These are phyloP conservation scores for Xylogone sp. DNA, from an alignment of 2,329 filamentous ascomycete species.

Conservation along the genomic window DNA sequence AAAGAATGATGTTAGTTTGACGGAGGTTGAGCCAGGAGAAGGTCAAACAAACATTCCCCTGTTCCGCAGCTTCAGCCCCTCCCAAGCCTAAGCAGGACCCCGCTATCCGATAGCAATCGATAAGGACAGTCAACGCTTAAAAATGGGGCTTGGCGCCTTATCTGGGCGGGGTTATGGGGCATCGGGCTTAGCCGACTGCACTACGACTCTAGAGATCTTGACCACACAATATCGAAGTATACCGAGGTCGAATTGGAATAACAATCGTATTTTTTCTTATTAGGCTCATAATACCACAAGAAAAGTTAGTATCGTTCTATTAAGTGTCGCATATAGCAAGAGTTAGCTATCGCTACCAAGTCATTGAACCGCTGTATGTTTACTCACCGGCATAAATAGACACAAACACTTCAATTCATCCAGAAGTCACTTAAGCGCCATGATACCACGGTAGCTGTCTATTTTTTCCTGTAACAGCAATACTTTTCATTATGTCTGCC, in stretches of 20 bases:
- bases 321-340: too few relatives aligned
- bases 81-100: background rate
- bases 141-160: background rate
- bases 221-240: background rate
- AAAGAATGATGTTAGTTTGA: too few relatives aligned
- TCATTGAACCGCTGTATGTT: background rate
- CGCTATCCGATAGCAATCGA: background rate
- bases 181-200: background rate
- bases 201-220: background rate
- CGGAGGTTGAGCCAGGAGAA: too few relatives aligned
- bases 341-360: too few relatives aligned
- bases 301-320: too few relatives aligned
- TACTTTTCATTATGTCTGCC: conserved; percentile 33
- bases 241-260: background rate
- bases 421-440: background rate
- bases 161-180: background rate
- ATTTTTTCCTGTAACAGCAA: conserved; percentile 48
- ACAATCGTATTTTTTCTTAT: too few relatives aligned
- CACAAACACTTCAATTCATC: background rate
- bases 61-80: background rate
- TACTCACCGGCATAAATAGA: background rate
- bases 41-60: background rate
- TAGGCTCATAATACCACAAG: too few relatives aligned
- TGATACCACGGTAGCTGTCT: background rate
- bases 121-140: background rate